A percentile compares a stretch with the other conserved stretches of the same genome.
phyloP scores from a whole-genome alignment of 1,139 yeast species.

The Yamadazyma friedrichii region DNA sequence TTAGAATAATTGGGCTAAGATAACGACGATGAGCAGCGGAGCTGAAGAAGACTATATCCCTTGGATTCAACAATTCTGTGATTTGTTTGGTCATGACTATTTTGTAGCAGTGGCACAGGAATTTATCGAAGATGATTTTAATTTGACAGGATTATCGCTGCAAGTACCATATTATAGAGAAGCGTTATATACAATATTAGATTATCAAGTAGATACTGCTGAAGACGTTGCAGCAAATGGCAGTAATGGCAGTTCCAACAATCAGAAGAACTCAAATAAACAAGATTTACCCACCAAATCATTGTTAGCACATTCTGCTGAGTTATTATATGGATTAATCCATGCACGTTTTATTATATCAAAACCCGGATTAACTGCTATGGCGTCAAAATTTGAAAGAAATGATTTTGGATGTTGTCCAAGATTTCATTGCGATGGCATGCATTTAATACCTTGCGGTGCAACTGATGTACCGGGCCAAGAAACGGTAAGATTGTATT shows the following conservation, averaged over 20 bases:
- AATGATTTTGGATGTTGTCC: slow-evolving; percentile 93
- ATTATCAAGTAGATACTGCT: slow-evolving; percentile 78
- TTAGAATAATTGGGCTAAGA: too few relatives aligned
- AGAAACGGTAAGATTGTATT: slow-evolving; percentile 86
- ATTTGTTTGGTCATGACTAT: slow-evolving; percentile 86
- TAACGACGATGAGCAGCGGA: slow-evolving; percentile 19
- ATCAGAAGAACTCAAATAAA: slow-evolving; percentile 14
- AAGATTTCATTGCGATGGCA: slow-evolving; percentile 86
- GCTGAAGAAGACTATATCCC: slow-evolving; percentile 66
- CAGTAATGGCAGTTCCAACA: slow-evolving; percentile 6
- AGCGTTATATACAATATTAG: slow-evolving; percentile 83
- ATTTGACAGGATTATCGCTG: slow-evolving; percentile 81
- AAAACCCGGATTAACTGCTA: slow-evolving; percentile 84
- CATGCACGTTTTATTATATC: slow-evolving; percentile 91
- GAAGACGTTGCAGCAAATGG: slow-evolving; percentile 31
- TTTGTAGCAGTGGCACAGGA: slow-evolving; percentile 92
- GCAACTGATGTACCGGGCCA: slow-evolving; percentile 87
- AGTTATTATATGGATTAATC: slow-evolving; percentile 84
- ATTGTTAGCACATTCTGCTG: slow-evolving; percentile 85
- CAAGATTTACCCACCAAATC: slow-evolving; percentile 66
- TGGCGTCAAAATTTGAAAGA: slow-evolving; percentile 94
- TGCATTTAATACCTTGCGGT: slow-evolving; percentile 90
- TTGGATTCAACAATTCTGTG: slow-evolving; percentile 90
- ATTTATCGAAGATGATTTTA: slow-evolving; percentile 94
- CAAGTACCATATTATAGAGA: slow-evolving; percentile 90